Base-by-base conservation (phyloP, 192 early-diverging fungal species). In the Kappamyces sp. region DNA sequence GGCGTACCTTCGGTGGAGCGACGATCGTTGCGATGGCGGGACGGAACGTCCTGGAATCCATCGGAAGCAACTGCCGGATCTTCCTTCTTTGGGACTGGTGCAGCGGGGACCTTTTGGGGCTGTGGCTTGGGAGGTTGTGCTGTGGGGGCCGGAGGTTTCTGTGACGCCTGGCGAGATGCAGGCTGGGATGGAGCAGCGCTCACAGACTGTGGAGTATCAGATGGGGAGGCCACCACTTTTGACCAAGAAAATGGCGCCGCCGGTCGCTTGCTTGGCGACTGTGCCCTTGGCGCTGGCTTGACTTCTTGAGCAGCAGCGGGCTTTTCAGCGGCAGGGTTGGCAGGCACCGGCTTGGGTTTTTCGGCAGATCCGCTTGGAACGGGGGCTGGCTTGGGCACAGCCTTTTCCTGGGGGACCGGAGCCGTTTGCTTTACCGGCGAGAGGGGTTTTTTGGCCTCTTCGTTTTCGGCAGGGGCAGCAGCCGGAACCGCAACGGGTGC, bases 31-130 rank as follows among this genome's bases (percentile, higher is more conserved):
- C 67, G 67, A 40, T 70, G 78, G 33, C 72, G 55, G 15, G 61
- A 62, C 37, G 64, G 64, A 29, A 67, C 74, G 39, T 69, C 68
- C 15, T 49, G 68, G 75, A 59, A 66, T 33, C 54, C 57, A 12
- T 45, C 63, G 15, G 36, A 35, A 36, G 34, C 52, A 38, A 54
- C 66, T 57, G 5, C 37, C 0, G 48, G 3, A 4, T 32, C 50
- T 30, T 64, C 36, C 57, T 61, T 57, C 36, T 61, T 59, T 11
- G 52, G n/a, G 34, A n/a, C 37, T 61, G 9, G n/a, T 34, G 30
- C 12, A 5, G 39, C 52, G 9, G 43, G 30, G 30, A 11, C 2
- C n/a, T 14, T 11, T 64, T 30, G 4, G 30, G 22, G 3, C 5
- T 41, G 37, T 41, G 37, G 22, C 29, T 9, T 22, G n/a, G 53